These are phyloP conservation scores for Murraya koenigii DNA, from an alignment of 345 rosid genomes.

Conservation along the genomic window DNA sequence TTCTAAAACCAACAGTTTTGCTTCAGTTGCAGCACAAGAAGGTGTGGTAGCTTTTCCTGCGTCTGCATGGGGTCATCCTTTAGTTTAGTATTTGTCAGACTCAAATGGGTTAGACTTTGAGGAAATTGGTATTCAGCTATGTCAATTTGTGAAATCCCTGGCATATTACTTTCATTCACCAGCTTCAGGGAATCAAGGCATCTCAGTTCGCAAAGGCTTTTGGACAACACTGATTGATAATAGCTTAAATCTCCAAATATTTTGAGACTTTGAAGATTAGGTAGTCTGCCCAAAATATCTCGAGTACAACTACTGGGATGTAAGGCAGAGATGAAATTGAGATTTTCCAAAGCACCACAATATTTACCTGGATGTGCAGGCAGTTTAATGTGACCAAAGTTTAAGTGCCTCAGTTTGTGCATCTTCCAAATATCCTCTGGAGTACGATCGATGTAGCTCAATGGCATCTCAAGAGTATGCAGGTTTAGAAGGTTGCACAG, in stretches of 20 bases:
- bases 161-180: not conserved
- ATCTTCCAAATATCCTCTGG: not conserved
- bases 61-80: not conserved
- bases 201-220: not conserved
- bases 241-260: not conserved
- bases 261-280: not conserved
- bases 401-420: not conserved
- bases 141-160: not conserved
- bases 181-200: not conserved
- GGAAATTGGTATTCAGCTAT: not conserved
- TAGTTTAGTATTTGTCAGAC: not conserved
- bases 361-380: not conserved
- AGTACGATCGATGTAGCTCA: not conserved
- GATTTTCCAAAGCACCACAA: not conserved
- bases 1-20: too few relatives aligned
- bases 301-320: not conserved
- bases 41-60: not conserved
- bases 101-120: not conserved
- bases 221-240: not conserved
- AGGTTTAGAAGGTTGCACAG: not conserved
- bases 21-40: not conserved
- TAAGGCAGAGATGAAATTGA: not conserved
- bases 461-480: not conserved
- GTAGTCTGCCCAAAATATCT: not conserved
- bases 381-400: not conserved